phyloP scores from a whole-genome alignment of 768 basidiomycete species.

The Kwoniella sp. region DNA sequence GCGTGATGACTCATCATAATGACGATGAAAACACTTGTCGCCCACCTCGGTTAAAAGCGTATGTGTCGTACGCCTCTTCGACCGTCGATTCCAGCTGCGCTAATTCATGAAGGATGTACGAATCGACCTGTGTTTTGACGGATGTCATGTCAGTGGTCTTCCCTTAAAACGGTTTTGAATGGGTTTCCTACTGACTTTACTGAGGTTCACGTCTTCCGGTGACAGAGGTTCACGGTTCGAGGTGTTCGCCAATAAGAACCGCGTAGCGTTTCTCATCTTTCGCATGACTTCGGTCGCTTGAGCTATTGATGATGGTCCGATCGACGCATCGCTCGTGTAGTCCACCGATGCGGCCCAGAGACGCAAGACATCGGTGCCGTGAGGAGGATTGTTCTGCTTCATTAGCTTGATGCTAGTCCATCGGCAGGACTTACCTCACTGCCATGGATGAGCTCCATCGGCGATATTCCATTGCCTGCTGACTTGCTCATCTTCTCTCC shows the following conservation, averaged over 20 bases:
- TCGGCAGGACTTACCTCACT: slow-evolving; percentile 64
- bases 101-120: slow-evolving; percentile 83
- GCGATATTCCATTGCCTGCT: slow-evolving; percentile 85
- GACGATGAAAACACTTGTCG: neutral
- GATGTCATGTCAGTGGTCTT: slow-evolving; percentile 10
- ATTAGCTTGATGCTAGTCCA: neutral
- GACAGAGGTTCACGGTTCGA: slow-evolving; percentile 54
- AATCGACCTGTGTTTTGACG: slow-evolving; percentile 67
- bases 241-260: slow-evolving; percentile 84
- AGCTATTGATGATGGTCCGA: slow-evolving; percentile 74
- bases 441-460: slow-evolving; percentile 76
- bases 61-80: slow-evolving; percentile 69
- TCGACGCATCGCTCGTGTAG: slow-evolving; percentile 82
- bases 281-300: slow-evolving; percentile 75
- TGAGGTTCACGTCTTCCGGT: slow-evolving; percentile 42
- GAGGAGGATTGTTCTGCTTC: slow-evolving; percentile 70
- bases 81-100: slow-evolving; percentile 71
- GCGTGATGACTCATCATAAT: neutral
- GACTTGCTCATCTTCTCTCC: slow-evolving; percentile 98
- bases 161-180: neutral
- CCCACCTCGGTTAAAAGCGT: slow-evolving; percentile 81
- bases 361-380: slow-evolving; percentile 83
- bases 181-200: slow-evolving; percentile 16
- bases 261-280: slow-evolving; percentile 80
- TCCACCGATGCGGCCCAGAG: slow-evolving; percentile 91